Evolutionary conservation across 805 yeast species (phyloP), one percentile per base, ranked within the genome.

Genomic region (Hanseniaspora pseudoguilliermondii): DNA sequence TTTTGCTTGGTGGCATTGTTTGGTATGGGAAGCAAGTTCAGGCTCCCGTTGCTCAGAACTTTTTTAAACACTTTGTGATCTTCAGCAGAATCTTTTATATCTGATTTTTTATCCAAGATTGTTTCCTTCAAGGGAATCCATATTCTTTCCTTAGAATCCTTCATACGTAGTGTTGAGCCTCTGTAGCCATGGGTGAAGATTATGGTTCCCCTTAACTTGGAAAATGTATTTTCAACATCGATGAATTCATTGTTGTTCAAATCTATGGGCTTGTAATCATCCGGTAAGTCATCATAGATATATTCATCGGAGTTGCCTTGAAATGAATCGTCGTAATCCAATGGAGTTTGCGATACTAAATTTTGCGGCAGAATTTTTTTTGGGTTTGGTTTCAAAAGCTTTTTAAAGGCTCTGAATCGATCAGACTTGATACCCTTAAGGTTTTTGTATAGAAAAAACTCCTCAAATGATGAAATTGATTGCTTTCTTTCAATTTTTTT

Each of bases 141-240:
- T 1, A 85, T 77, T 53, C 91, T 72, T 58, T 82, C 78, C 15
- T 73, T 68, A 0, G 95, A 83, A 13, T 71, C 70, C 0, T 78
- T 64, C 63, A 86, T 93, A 46, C 91, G 67, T 53, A 90, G 69
- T 5, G 84, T 78, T 47, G 88, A 80, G 2, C 97, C 97, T 62
- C 97, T 73, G 67, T 85, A 90, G 0, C 97, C 97, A 5, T 96
- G 96, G 67, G 90, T 58, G 1, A 90, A 73, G 2, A 90, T 78
- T 1, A 90, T 75, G 63, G 89, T 89, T 5, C 96, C 96, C 23
- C 81, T 82, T 1, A 88, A 61, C 27, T 77, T 77, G 2, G 21
- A 8, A 29, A 51, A 51, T 11, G 40, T 34, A n/a, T 36, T 47
- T 57, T 77, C 75, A 73, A 74, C 84, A 1, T 82, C 73, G 1